Base-by-base conservation (phyloP, 768 basidiomycete species). In the Podaxis sp. region DNA sequence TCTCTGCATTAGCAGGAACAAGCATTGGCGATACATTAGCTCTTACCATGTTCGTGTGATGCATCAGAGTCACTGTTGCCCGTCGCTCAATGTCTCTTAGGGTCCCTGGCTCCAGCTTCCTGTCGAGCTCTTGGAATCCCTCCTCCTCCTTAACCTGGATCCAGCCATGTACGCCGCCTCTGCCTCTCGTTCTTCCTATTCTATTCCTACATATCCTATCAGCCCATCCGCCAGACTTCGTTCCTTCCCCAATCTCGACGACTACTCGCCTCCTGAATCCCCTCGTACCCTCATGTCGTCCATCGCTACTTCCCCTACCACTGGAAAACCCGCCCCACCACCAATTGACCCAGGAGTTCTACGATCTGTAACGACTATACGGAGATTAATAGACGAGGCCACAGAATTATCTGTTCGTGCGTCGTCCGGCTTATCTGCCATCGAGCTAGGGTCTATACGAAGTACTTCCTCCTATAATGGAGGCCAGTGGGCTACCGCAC, bases 11-110 rank as follows among this genome's bases (percentile, higher is more conserved):
- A 92, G 90, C 76, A 84, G 94, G 67, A 95, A 95, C 78, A 96
- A 96, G 74, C 94, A 96, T 70, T 95, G 93, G 94, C 86, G 88
- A 30, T 95, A 94, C 70, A 95, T 95, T 76, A 93, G 90, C 75
- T 93, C 93, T 24, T 94, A 92, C 73, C 92, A 93, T 73, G 92
- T 93, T 77, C 64, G 88, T 86, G 52, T 64, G 46, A 49, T 67
- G 64, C 48, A 24, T 61, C 55, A 19, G 39, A 58, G 55, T 66
- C 22, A 46, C 42, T 52, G 56, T 69, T 44, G 63, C 61, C 19
- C 39, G 52, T 44, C 64, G 39, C 68, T 69, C 57, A 70, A 61
- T 52, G 53, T 65, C 64, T 67, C 56, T 44, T 71, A 96, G 93
- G 94, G 94, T 13, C 93, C 92, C 8, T 96, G 94, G 94, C 84